Evolutionary conservation across 371 early-diverging fungal genomes (phyloP), one percentile per base, ranked within the genome.

Genomic region (Rhizopus delemar): DNA sequence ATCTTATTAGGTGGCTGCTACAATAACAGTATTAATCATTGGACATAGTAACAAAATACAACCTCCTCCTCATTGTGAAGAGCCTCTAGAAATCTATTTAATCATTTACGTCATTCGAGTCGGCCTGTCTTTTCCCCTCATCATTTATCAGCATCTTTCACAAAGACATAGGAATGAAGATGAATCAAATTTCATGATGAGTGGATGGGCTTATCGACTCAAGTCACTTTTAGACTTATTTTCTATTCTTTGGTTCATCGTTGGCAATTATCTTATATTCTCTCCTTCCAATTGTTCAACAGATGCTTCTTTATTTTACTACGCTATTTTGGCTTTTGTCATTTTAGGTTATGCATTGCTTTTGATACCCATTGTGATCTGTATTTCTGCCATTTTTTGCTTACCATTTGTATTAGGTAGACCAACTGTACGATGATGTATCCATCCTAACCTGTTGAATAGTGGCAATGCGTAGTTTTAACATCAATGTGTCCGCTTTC

Each of bases 221-320:
- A 77, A 81, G 57, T 83, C 85, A 5, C 51, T 87, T 29, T 62
- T 90, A 49, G 84, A 86, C 62, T 57, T 88, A 15, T 69, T 81
- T 68, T 83, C 85, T 12, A 79, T 87, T 8, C 71, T 86, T 33
- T 74, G 87, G 69, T 90, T 90, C 66, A 76, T 91, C 41, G 61
- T 87, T 48, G 89, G 89, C 59, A 90, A 89, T 63, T 85, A 86
- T 61, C 78, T 87, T 36, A 54, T 87, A 29, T 89, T 88, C 59
- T 74, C 84, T 2, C 65, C 73, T 8, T 67, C 68, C 2, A 45
- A 33, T 7, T 88, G 86, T 62, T 63, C 73, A 7, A 12, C 38
- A 0, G 54, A 53, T 16, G 84, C 87, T 41, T 84, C 83, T 1
- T 60, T 64, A 6, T 70, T 88, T 7, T 88, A 82, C 56, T 82